A percentile compares a stretch with the other conserved stretches of the same genome.
Conservation (phyloP, 1,284 basidiomycete genomes). For the Cutaneotrichosporon mucoides region DNA sequence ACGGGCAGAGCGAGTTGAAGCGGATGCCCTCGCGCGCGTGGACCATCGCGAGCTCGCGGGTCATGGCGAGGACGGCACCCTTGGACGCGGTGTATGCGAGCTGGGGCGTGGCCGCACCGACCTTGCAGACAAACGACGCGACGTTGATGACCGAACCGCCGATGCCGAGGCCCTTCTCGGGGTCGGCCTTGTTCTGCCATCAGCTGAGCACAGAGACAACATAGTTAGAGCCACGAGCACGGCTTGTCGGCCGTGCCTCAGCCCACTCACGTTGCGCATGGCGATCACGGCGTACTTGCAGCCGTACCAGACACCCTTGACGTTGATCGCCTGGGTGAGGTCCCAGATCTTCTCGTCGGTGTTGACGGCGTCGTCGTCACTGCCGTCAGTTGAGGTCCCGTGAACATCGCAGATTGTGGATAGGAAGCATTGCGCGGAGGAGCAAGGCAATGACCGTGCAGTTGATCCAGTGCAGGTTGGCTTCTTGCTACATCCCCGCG, state of each 20-base stretch:
- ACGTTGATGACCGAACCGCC: conserved; percentile 96
- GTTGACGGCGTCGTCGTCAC: conserved; percentile 87
- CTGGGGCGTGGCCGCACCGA: conserved; percentile 94
- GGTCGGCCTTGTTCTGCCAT: conserved; percentile 68
- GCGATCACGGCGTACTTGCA: conserved; percentile 94
- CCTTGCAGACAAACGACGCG: conserved; percentile 86
- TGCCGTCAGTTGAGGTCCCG: conserved; percentile 11
- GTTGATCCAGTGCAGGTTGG: no score
- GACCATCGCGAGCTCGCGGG: conserved; percentile 92
- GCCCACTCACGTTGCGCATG: conserved; percentile 61
- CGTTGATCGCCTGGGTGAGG: conserved; percentile 86
- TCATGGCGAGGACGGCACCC: conserved; percentile 97
- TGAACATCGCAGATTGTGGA: no score
- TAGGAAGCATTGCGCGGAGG: no score
- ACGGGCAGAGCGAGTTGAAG: conserved; percentile 93
- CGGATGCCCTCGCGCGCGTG: conserved; percentile 95
- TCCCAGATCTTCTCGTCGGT: conserved; percentile 97
- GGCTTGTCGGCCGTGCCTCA: background rate
- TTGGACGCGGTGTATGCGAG: conserved; percentile 64
- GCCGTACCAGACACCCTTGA: conserved; percentile 98
- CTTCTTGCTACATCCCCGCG: no score
- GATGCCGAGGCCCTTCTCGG: conserved; percentile 67
- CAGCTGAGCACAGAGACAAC: background rate
- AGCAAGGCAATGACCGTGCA: no score
- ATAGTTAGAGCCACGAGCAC: no score